These are phyloP conservation scores for Ceratocystis cacaofunesta DNA, from an alignment of 2,329 filamentous ascomycete genomes.

Conservation along the genomic window DNA sequence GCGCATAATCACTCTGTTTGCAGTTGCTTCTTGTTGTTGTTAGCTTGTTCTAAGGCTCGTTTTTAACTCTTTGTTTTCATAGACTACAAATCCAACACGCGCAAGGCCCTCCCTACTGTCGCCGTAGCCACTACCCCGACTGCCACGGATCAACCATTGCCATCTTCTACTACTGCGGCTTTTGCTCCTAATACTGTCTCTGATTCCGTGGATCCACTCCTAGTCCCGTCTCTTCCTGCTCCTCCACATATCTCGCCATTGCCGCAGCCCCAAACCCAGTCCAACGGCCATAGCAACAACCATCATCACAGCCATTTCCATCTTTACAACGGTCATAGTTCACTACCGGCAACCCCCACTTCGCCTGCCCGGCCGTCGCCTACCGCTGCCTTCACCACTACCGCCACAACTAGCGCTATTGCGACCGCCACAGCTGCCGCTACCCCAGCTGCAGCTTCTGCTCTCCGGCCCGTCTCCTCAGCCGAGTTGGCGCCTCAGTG, in stretches of 20 bases:
- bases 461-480: neutral
- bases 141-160: neutral
- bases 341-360: neutral
- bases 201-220: neutral
- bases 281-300: neutral
- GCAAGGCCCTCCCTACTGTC: neutral
- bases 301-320: neutral
- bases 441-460: neutral
- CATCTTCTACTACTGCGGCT: neutral
- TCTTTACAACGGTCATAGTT: neutral
- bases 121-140: neutral
- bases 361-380: neutral
- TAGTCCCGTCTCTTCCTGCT: neutral
- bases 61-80: neutral
- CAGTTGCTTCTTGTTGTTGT: neutral
- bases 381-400: neutral
- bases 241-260: neutral
- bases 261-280: neutral
- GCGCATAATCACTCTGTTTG: neutral
- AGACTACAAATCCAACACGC: slow-evolving; percentile 5
- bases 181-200: neutral
- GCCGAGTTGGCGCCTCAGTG: neutral
- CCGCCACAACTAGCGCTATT: neutral
- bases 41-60: neutral
- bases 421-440: neutral